phyloP scores from a whole-genome alignment of 441 rosid species.

The Croton setiger region DNA sequence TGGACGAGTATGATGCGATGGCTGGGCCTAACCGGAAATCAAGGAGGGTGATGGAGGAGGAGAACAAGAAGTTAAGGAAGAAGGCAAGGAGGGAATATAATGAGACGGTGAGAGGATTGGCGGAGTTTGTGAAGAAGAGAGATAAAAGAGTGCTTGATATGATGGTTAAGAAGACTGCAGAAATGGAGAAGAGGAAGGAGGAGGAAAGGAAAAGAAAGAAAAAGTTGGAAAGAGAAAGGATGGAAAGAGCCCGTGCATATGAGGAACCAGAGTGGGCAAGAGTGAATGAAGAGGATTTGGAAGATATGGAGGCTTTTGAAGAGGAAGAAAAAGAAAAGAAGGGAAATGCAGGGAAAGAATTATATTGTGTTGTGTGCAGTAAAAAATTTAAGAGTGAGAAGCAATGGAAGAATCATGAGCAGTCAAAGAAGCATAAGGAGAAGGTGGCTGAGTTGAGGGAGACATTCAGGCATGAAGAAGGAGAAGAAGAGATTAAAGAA shows the following conservation, averaged over 20 bases:
- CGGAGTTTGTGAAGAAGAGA: constrained; percentile 87
- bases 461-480: constrained; percentile 36
- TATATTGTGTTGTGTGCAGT: constrained; percentile 83
- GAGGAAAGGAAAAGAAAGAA: constrained; percentile 74
- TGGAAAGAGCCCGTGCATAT: constrained; percentile 56
- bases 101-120: constrained; percentile 79
- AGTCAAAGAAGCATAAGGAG: constrained; percentile 97
- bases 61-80: constrained; percentile 85
- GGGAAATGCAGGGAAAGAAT: constrained; percentile 44
- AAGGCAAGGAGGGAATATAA: constrained; percentile 81
- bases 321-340: constrained; percentile 35
- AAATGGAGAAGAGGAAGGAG: constrained; percentile 61
- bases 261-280: constrained; percentile 86
- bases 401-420: constrained; percentile 98
- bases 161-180: constrained; percentile 66
- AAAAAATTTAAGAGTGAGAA: constrained; percentile 95
- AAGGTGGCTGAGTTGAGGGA: constrained; percentile 79
- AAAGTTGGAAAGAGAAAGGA: constrained; percentile 67
- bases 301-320: constrained; percentile 39
- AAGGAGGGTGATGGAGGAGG: constrained; percentile 92
- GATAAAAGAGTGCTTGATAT: constrained; percentile 91
- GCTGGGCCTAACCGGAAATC: constrained; percentile 70
- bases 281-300: constrained; percentile 44
- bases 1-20: constrained; percentile 69
- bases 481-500: constrained; percentile 23